Conservation (phyloP, 805 yeast species). For the Ogataea polymorpha region DNA sequence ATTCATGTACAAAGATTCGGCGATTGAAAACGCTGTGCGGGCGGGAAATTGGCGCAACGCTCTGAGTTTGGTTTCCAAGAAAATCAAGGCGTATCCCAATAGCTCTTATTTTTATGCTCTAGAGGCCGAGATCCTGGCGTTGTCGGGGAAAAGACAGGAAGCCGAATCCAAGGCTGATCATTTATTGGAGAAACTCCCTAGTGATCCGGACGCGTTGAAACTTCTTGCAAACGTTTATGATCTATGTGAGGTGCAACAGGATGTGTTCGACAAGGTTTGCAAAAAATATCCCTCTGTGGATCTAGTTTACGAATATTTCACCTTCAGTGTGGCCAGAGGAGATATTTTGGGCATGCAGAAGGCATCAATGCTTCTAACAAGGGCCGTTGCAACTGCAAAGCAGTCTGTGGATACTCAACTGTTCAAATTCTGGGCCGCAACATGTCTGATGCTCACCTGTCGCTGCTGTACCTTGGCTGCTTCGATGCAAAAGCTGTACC, state of each 20-base stretch:
- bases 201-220: constrained; percentile 52
- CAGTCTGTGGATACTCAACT: constrained; percentile 30
- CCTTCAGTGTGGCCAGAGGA: constrained; percentile 42
- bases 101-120: constrained; percentile 52
- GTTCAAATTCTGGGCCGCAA: constrained; percentile 53
- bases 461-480: constrained; percentile 33
- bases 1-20: constrained; percentile 23
- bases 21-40: constrained; percentile 23
- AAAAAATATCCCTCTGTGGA: constrained; percentile 53
- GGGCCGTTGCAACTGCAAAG: constrained; percentile 23
- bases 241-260: constrained; percentile 38
- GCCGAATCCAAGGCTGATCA: constrained; percentile 34
- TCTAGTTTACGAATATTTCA: constrained; percentile 56
- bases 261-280: constrained; percentile 55
- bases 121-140: constrained; percentile 34
- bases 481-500: constrained; percentile 50
- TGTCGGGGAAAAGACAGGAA: constrained; percentile 32
- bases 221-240: constrained; percentile 45
- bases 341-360: constrained; percentile 55
- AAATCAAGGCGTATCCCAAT: constrained; percentile 54
- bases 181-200: constrained; percentile 40
- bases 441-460: constrained; percentile 44
- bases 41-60: constrained; percentile 56
- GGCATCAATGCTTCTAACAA: constrained; percentile 44
- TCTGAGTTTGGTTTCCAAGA: constrained; percentile 42